Evolutionary conservation across 192 early-diverging fungal genomes (phyloP).

Genomic region (Backusella sp.): DNA sequence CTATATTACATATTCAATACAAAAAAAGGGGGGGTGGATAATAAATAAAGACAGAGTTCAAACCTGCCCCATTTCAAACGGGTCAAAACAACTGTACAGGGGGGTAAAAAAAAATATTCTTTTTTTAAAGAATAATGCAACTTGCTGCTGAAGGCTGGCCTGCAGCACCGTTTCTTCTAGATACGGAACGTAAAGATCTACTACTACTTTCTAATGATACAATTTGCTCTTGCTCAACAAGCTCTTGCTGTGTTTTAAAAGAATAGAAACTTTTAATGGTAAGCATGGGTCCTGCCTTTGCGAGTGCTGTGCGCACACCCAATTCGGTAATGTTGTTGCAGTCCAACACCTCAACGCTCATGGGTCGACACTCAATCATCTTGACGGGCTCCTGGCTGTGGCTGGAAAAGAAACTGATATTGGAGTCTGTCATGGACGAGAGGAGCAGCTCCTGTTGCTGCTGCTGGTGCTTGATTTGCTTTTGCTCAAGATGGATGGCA

Average conservation of each 20-base stretch:
- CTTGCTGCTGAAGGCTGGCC: constrained; percentile 4
- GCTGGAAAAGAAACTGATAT: not conserved
- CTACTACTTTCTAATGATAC: not conserved
- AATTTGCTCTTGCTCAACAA: not conserved
- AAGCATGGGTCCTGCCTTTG: constrained; percentile 34
- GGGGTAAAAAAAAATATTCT: too few species aligned
- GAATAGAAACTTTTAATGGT: constrained; percentile 51
- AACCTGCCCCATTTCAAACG: constrained; percentile 1
- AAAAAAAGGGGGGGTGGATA: not conserved
- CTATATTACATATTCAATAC: not conserved
- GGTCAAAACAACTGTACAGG: not conserved
- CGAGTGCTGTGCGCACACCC: constrained; percentile 41
- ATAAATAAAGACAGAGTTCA: not conserved
- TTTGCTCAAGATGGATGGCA: constrained; percentile 41
- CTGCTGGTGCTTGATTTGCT: constrained; percentile 34
- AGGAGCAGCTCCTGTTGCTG: constrained; percentile 39
- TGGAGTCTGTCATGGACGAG: constrained; percentile 24
- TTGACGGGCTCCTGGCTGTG: not conserved
- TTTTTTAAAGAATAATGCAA: constrained; percentile 21
- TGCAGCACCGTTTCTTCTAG: not conserved
- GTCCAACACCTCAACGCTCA: constrained; percentile 47
- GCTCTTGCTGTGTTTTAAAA: constrained; percentile 25
- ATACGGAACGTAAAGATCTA: not conserved
- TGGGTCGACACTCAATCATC: not conserved
- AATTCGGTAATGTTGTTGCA: constrained; percentile 48